Evolutionary conservation across 2,329 filamentous ascomycete species (phyloP), one percentile per base, ranked within the genome.

Genomic region (Tolypocladium album): DNA sequence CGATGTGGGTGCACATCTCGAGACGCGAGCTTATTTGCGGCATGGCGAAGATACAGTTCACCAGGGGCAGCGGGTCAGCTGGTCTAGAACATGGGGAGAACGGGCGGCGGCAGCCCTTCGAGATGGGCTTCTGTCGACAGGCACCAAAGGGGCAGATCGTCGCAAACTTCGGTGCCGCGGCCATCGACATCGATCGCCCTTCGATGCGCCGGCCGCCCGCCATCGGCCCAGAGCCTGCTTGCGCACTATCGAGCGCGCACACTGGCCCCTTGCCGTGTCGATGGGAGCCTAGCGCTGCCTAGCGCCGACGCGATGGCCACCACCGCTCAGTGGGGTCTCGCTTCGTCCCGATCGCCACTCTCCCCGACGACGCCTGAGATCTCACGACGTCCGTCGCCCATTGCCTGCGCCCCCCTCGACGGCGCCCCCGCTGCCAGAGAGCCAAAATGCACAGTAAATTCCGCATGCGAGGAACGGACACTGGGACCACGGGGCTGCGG

Each of bases 321-420:
- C 3, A 31, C 27, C 3, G 27, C 27, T 8, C 15, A 36, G 50
- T 13, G 50, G 27, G 50, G 50, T 12, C 50, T 53, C 20, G 50
- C 31, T 22, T 22, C 50, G 31, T 39, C 27, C 58, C 62, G 62
- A 63, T 63, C 62, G 22, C 55, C 55, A 56, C 42, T 42, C n/a
- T 38, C 38, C 22, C 43, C 24, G 45, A 50, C 27, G 60, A 38
- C n/a, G 43, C 43, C 43, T 43, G 55, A 57, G 59, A 63, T 63
- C 62, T 63, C 55, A 53, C 31, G 27, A 12, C 20, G 3, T 12
- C 17, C 27, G 20, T n/a, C 24, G 27, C 47, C 27, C 47, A 52
- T 34, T 2, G 4, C n/a, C 8, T 15, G n/a, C 27, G 13, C 24
- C 4, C 27, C 27, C 27, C 27, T n/a, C 15, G 47, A n/a, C 43